Evolutionary conservation across 2,329 filamentous ascomycete genomes (phyloP), one percentile per base, ranked within the genome.

Genomic region (Ophiostoma sp.): DNA sequence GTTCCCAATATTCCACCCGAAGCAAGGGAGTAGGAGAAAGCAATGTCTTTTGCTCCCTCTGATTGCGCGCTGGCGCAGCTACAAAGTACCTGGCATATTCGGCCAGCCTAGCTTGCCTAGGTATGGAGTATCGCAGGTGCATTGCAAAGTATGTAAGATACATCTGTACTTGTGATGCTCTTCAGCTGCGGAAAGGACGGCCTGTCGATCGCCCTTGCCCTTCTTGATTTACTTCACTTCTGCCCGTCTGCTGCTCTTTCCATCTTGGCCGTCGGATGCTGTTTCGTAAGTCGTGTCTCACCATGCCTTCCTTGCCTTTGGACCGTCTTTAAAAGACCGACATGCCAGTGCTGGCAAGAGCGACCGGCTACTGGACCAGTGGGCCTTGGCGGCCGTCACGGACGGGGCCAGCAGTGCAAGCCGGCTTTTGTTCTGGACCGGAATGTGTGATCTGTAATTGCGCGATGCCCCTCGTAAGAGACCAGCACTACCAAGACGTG

Each of bases 201-300:
- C 38, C 38, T 58, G 58, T 41, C 58, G 58, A 62, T 62, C 58
- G 58, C 8, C 41, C 58, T 41, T 62, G 58, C 58, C 58, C 40
- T 63, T 8, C 18, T 18, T 18, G 18, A 5, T n/a, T 52, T 27
- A 27, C 47, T 49, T 8, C 42, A 44, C 11, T 2, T 44, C 7
- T 42, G 44, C 16, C 40, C 11, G 16, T 12, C 18, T 58, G n/a
- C 16, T 36, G 7, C 27, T 64, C 42, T 49, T 63, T 67, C n/a
- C 27, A 3, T 38, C 38, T 14, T n/a, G n/a, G n/a, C 45, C 36
- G 18, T 60, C 42, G 11, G 41, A 16, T 49, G 27, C 55, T 42
- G n/a, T 58, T n/a, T 38, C 60, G 41, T 41, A 49, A 47, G 18
- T 63, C 40, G 60, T 63, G 60, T 63, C 60, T 42, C 60, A 63